Base-by-base conservation (phyloP, 1,139 yeast species). In the Saccharomyces pastorianus region DNA sequence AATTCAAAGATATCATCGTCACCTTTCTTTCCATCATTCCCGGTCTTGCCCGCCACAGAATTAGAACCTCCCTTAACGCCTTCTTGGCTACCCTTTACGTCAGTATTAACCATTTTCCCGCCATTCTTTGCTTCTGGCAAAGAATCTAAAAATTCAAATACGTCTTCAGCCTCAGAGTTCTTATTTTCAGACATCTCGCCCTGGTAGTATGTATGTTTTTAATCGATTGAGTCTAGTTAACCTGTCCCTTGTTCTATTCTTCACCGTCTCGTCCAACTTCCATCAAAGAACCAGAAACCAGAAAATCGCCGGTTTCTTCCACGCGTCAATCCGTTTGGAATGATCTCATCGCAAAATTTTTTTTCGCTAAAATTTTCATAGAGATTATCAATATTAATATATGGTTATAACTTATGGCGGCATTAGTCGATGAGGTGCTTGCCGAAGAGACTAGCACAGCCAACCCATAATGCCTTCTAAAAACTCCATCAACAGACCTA, bases 71-170 rank as follows among this genome's bases (percentile, higher is more conserved):
- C 55, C n/a, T 58, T 53, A 34, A 56, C 55, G 44, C 51, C 50
- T 7, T 53, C 58, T 9, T 60, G 55, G 7, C 76, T 38, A 38
- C 25, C 25, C n/a, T 38, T 38, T 11, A 11, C n/a, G 13, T 38
- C 20, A 9, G 44, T 13, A 9, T 17, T 38, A 11, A 47, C 48
- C 42, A 51, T 50, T 13, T 53, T 29, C n/a, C 25, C 49, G 6
- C 46, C 55, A 17, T 77, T 73, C 56, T 77, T 76, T 34, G 82
- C 79, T 56, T 84, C 89, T 9, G 96, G 97, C 50, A 93, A 77
- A 1, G 96, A 87, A 66, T 91, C 95, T 64, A 93, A 79, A 69
- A 93, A 87, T 62, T 91, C 96, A 61, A 91, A 74, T 9, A 93
- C 96, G 65, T 91, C 96, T 64, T 88, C 95, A 26, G 84, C 81